These are phyloP conservation scores for Nakazawaea anatomiae DNA, from an alignment of 805 yeast genomes.

Conservation along the genomic window DNA sequence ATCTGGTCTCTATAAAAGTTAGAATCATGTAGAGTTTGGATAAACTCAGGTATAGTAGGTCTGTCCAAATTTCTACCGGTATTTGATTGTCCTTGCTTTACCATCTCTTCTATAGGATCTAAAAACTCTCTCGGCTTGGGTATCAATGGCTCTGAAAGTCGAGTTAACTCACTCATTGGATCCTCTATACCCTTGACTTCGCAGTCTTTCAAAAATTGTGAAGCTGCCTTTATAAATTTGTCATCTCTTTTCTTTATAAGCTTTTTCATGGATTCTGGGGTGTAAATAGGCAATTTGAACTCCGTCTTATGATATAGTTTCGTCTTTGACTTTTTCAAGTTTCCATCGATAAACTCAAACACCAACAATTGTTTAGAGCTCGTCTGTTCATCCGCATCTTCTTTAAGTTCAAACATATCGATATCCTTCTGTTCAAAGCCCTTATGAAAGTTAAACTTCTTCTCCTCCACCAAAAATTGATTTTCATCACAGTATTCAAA, in stretches of 20 bases:
- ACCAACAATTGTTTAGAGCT: conserved; percentile 49
- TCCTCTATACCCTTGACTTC: conserved; percentile 24
- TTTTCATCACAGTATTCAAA: conserved; percentile 78
- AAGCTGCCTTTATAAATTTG: conserved; percentile 40
- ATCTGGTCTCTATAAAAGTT: conserved; percentile 63
- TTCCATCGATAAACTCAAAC: conserved; percentile 74
- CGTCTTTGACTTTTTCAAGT: conserved; percentile 41
- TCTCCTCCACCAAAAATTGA: conserved; percentile 42
- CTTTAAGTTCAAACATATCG: conserved; percentile 45
- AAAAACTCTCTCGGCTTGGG: conserved; percentile 45
- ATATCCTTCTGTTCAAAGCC: conserved; percentile 54
- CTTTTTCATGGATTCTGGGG: conserved; percentile 51
- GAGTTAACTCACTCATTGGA: conserved; percentile 35
- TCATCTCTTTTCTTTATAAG: conserved; percentile 53
- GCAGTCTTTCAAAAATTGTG: conserved; percentile 29
- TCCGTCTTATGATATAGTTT: conserved; percentile 35
- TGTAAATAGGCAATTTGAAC: conserved; percentile 43
- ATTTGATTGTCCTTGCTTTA: conserved; percentile 19
- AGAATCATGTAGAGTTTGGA: conserved; percentile 38
- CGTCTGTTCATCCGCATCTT: conserved; percentile 21
- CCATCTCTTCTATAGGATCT: conserved; percentile 62
- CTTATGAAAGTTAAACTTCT: conserved; percentile 33
- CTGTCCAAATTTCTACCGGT: conserved; percentile 20
- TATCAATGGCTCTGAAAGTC: conserved; percentile 27
- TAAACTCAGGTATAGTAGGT: conserved; percentile 41